Evolutionary conservation across 208 protist genomes (phyloP), one percentile per base, ranked within the genome.

Genomic region (Leishmania major): DNA sequence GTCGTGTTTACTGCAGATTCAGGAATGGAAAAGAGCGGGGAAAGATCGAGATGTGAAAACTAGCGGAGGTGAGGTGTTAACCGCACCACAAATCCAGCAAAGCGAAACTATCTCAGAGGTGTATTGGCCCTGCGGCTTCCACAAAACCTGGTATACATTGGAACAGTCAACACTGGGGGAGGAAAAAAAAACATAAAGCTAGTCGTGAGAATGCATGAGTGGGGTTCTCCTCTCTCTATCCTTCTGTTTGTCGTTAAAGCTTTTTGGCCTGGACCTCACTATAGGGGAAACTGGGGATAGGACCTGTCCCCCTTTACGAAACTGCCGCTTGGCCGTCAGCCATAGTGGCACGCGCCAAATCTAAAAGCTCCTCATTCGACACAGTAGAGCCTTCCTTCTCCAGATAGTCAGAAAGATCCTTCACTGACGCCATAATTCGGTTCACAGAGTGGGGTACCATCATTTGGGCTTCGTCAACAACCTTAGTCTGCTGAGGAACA

Each of bases 391-490:
- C 73, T 45, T 91, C 89, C 47, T 91, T 90, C 64, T 89, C 85
- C 28, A 96, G 72, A 84, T 90, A 96, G 73, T 90, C 87, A 28
- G 81, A 82, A 10, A 96, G 78, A 75, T 96, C 93, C 77, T 90
- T 93, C 51, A 88, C 62, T 31, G 82, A 81, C 3, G 84, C 66
- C 43, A 91, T 84, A 62, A 95, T 87, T 37, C 91, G 85, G 69
- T 96, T 96, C 79, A 89, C 84, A 35, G 91, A 90, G 73, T 95
- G 86, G 7, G 93, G 91, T 31, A 96, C 84, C 93, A 96, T 96
- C 90, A 95, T 95, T 76, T 87, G 81, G 51, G 93, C 91, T 64
- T 96, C 93, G 69, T 80, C 84, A 37, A 96, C 17, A 62, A 96
- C 93, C 75, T 90, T 90, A 64, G 93, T 83, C 82, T 96, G 93